Evolutionary conservation across 2,329 filamentous ascomycete genomes (phyloP).

Genomic region (Ramichloridium luteum): DNA sequence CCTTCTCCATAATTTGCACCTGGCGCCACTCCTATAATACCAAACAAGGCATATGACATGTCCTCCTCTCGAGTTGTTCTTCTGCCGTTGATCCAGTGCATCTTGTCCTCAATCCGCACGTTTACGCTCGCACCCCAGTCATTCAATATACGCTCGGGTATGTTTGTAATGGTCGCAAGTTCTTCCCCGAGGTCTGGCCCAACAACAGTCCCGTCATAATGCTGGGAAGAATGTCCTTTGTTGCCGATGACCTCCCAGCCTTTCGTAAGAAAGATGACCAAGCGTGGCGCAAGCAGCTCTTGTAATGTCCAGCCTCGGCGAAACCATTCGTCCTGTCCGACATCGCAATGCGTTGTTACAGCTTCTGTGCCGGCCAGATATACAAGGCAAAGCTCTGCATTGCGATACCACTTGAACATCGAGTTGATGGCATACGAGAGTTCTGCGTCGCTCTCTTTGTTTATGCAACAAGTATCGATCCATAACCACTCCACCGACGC

Average conservation of each 20-base stretch:
- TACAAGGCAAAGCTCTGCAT: constrained; percentile 11
- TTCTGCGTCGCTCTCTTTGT: constrained; percentile 12
- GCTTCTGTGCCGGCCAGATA: constrained; percentile 11
- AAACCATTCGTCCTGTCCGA: constrained; percentile 15
- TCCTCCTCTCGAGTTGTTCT: constrained; percentile 8
- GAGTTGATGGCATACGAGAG: constrained; percentile 14
- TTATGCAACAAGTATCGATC: constrained; percentile 19
- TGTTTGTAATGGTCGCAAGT: constrained; percentile 5
- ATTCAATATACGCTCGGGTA: constrained; percentile 7
- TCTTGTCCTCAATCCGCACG: constrained; percentile 4
- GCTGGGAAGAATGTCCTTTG: constrained; percentile 7
- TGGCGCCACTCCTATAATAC: constrained; percentile 7
- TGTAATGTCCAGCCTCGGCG: constrained; percentile 15
- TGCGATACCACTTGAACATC: constrained; percentile 15
- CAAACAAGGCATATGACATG: constrained; percentile 9
- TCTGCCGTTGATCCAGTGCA: constrained; percentile 11
- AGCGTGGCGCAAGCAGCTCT: constrained; percentile 13
- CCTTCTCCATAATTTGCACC: constrained; percentile 2
- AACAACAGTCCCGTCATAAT: constrained; percentile 1
- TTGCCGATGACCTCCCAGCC: constrained; percentile 16
- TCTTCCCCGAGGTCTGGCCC: constrained; percentile 5
- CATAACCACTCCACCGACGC: constrained; percentile 11
- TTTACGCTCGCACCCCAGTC: constrained; percentile 4
- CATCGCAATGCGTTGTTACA: constrained; percentile 1
- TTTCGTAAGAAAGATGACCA: constrained; percentile 11